Evolutionary conservation across 805 yeast genomes (phyloP), one percentile per base, ranked within the genome.

Genomic region (Wickerhamomyces bovis): DNA sequence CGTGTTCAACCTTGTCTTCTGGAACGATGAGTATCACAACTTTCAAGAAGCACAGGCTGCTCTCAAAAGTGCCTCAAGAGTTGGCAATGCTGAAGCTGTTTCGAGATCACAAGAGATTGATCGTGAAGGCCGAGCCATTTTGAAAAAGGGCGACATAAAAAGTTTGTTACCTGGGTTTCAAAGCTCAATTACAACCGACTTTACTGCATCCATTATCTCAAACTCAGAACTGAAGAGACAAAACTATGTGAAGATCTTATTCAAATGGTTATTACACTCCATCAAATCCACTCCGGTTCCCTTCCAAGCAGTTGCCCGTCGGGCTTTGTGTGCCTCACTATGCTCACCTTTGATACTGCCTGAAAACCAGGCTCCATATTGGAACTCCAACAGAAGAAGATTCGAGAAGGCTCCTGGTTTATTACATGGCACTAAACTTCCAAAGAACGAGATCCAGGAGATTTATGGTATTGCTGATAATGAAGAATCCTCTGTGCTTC

Each of bases 21-120:
- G 90, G 85, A 86, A 86, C 61, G 95, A 86, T 58, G 94, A 86
- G 56, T 72, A 70, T 53, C 94, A 86, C 56, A 76, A 78, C 54
- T 77, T 73, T 53, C 68, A 72, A 2, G 76, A 78, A 47, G 86
- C 86, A 2, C 69, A 67, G 16, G 61, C 64, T 12, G 78, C 80
- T 4, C 70, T 81, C 33, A 53, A 53, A 5, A 60, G 61, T 2
- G 72, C 72, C 1, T 57, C 66, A 1, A 67, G 63, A 0, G 56
- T 52, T 11, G 47, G 54, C 15, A 57, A 54, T 4, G 48, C 41
- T 2, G 53, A 52, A 19, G 75, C 78, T 1, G 54, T 64, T 41
- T 53, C 46, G 18, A 48, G 69, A 4, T 75, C 86, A 0, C 58
- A 65, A 1, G 64, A 65, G 15, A 73, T 83, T 43, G 80, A 81